Evolutionary conservation across 2,329 filamentous ascomycete genomes (phyloP).

Genomic region (Emericellopsis cladophorae): DNA sequence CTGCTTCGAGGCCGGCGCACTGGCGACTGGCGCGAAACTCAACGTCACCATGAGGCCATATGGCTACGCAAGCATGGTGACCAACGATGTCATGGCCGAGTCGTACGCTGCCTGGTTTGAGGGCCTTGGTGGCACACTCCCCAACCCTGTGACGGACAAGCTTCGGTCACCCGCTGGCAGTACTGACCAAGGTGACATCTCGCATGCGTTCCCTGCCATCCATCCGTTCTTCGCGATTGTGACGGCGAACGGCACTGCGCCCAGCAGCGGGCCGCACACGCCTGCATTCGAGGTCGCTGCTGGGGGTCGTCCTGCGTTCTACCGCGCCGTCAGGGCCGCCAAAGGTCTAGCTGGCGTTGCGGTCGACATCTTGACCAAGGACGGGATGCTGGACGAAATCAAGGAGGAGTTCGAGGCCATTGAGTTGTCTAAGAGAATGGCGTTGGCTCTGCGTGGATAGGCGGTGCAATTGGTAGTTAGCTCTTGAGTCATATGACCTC

Average conservation of each 20-base stretch:
- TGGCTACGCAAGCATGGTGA: slow-evolving; percentile 18
- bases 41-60: slow-evolving; percentile 20
- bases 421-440: not conserved
- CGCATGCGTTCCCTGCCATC: slow-evolving; percentile 14
- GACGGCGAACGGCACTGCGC: slow-evolving; percentile 9
- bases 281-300: slow-evolving; percentile 37
- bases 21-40: slow-evolving; percentile 15
- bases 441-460: not conserved
- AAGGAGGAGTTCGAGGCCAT: slow-evolving; percentile 9
- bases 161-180: slow-evolving; percentile 9
- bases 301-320: slow-evolving; percentile 32
- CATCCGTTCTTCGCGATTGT: slow-evolving; percentile 13
- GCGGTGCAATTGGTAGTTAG: too few relatives aligned
- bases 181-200: slow-evolving; percentile 17
- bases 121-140: slow-evolving; percentile 9
- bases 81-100: slow-evolving; percentile 11
- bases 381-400: slow-evolving; percentile 26
- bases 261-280: slow-evolving; percentile 31
- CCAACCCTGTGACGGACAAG: slow-evolving; percentile 12
- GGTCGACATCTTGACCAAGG: slow-evolving; percentile 29
- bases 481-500: too few relatives aligned
- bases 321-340: slow-evolving; percentile 29
- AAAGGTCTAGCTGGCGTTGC: slow-evolving; percentile 35
- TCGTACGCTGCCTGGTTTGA: slow-evolving; percentile 11
- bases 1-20: slow-evolving; percentile 14